Evolutionary conservation across 768 basidiomycete species (phyloP), one percentile per base, ranked within the genome.

Genomic region (Suillus brevipes): DNA sequence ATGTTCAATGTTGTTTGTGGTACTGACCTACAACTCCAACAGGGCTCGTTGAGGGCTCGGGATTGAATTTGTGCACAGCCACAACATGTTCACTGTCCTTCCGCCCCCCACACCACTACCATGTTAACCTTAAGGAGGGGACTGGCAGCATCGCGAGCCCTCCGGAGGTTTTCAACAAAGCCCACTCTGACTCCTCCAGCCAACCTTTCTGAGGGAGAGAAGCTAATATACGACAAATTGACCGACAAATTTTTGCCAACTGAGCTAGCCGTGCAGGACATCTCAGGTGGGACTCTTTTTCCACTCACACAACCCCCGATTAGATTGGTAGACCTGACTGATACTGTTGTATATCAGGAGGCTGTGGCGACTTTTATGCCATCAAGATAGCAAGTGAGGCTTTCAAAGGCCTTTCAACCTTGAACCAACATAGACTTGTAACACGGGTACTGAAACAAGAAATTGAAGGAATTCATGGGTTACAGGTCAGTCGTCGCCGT

Each of bases 311-410:
- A 37, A 34, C n/a, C 53, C 34, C 42, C 52, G 36, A 36, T 67
- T 40, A 31, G 9, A 31, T 31, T 10, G 16, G 8, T 52, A 56
- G 40, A 56, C 62, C 64, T 60, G 16, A 67, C 60, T 53, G 52
- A 36, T 60, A 43, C 3, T 49, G 57, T 70, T 18, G 28, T n/a
- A 58, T 16, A 38, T 25, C 55, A 97, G 97, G 95, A 62, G 97
- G 97, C 28, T 99, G 97, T 74, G 97, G 97, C n/a, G 85, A 89
- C 5, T 99, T 99, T 78, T 99, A 97, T 71, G 92, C 95, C 50
- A 96, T 99, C 67, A 84, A 86, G 14, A 92, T 99, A 67, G 85
- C 91, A 5, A 95, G 93, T 65, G 76, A 86, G n/a, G 83, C 84
- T 1, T 99, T 99, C 83, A 88, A 90, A 68, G 97, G 91, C 10